phyloP scores from a whole-genome alignment of 805 yeast species.

The Candida saitoana region DNA sequence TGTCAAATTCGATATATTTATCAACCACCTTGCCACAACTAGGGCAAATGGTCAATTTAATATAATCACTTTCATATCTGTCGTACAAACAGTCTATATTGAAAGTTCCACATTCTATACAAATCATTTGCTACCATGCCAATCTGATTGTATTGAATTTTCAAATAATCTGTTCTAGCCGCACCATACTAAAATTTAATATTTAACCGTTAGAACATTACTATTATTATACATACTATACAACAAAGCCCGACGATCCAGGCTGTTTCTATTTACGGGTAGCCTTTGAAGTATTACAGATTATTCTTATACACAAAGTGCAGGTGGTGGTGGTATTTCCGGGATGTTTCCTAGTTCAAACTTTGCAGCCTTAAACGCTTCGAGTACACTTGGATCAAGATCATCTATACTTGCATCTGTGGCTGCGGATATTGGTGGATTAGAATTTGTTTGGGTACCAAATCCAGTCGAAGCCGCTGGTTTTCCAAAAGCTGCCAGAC shows the following conservation, averaged over 20 bases:
- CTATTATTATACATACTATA: neutral
- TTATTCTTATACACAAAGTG: conserved; percentile 8
- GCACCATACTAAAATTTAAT: no score
- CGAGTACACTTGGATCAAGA: conserved; percentile 39
- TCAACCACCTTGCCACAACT: conserved; percentile 76
- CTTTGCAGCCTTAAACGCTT: conserved; percentile 42
- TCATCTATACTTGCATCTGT: conserved; percentile 25
- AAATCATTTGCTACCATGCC: conserved; percentile 55
- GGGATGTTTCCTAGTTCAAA: conserved; percentile 67
- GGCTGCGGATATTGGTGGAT: conserved; percentile 8
- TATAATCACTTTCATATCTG: conserved; percentile 70
- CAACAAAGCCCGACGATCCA: no score
- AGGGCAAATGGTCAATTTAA: conserved; percentile 72
- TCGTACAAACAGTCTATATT: conserved; percentile 65
- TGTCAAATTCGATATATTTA: conserved; percentile 86
- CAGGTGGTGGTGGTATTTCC: conserved; percentile 63
- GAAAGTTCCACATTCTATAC: conserved; percentile 74
- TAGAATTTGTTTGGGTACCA: conserved; percentile 7
- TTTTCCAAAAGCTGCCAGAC: conserved; percentile 16
- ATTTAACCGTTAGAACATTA: no score
- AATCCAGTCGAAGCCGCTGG: conserved; percentile 10
- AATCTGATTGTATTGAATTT: neutral
- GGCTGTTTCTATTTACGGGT: no score
- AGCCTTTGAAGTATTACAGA: neutral
- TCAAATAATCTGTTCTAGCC: neutral